These are phyloP conservation scores for Acanthamoeba sp. DNA, from an alignment of 208 protist genomes.

Conservation along the genomic window DNA sequence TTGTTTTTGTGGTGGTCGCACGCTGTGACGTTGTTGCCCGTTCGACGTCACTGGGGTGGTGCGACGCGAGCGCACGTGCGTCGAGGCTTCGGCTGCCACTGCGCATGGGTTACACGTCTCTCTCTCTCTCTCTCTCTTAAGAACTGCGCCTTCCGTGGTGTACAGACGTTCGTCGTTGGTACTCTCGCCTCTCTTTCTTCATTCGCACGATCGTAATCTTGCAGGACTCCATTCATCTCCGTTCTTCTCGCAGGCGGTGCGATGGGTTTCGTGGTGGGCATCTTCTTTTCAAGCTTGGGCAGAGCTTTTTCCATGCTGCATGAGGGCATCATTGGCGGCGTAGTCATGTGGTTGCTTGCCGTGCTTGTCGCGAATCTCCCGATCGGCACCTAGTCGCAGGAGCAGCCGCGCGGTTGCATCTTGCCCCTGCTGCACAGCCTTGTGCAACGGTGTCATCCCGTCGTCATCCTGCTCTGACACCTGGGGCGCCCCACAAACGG, in stretches of 20 bases:
- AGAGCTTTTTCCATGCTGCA: background rate
- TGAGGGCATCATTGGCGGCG: background rate
- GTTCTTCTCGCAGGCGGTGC: background rate
- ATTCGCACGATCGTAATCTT: too few relatives aligned
- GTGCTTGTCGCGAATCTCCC: background rate
- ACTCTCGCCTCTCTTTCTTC: background rate
- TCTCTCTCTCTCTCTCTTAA: too few relatives aligned
- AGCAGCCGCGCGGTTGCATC: conserved; percentile 26
- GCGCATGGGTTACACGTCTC: too few relatives aligned
- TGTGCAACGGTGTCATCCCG: conserved; percentile 61
- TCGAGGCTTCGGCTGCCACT: too few relatives aligned
- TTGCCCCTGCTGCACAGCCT: conserved; percentile 31
- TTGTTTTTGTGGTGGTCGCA: background rate
- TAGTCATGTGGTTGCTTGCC: background rate
- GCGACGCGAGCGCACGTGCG: too few relatives aligned
- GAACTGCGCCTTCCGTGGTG: conserved; percentile 33
- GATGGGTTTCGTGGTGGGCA: background rate
- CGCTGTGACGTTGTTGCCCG: background rate
- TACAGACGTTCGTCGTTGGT: conserved; percentile 12
- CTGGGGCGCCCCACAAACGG: too few relatives aligned
- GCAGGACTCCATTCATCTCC: background rate
- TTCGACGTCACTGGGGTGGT: too few relatives aligned
- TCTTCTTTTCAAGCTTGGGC: conserved; percentile 35
- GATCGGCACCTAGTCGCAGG: background rate
- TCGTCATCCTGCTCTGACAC: conserved; percentile 47